Percentiles rank a stretch among this genome's conserved stretches.
These are phyloP conservation scores for Cladosporium sp. DNA, from an alignment of 2,329 filamentous ascomycete species.

Conservation along the genomic window DNA sequence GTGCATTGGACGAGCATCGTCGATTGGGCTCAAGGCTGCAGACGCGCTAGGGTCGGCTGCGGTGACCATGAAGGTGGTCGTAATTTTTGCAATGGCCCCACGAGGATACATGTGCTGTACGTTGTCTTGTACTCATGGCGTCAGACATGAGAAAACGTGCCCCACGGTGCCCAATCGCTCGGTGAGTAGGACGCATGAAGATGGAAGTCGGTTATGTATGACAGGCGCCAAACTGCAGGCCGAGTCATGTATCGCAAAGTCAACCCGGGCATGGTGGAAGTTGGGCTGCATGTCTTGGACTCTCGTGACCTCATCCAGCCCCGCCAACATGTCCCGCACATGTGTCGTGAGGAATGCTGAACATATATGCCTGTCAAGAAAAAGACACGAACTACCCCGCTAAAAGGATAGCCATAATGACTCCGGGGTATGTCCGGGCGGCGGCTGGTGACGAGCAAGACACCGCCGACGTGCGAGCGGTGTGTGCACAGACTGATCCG, in stretches of 20 bases:
- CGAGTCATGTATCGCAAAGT: conserved; percentile 5
- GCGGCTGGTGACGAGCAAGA: background rate
- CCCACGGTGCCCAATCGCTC: conserved; percentile 5
- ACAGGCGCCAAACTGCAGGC: background rate
- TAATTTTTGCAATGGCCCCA: too few relatives aligned
- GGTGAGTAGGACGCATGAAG: background rate
- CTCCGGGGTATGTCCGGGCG: conserved; percentile 9
- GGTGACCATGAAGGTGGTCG: background rate
- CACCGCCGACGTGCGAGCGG: conserved; percentile 7
- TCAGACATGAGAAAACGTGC: conserved; percentile 8
- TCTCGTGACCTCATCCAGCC: conserved; percentile 7
- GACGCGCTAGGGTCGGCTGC: background rate
- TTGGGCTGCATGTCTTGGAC: background rate
- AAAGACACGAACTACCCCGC: background rate
- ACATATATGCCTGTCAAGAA: background rate
- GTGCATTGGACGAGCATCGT: background rate
- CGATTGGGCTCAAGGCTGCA: background rate
- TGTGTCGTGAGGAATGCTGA: background rate
- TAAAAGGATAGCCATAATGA: background rate
- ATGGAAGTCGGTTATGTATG: background rate
- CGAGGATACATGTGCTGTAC: background rate
- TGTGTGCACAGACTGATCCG: conserved; percentile 10
- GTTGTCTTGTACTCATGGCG: too few relatives aligned
- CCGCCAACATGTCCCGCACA: background rate
- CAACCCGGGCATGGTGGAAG: background rate